These are phyloP conservation scores for Scolecobasidium constrictum DNA, from an alignment of 2,329 filamentous ascomycete genomes.

Conservation along the genomic window DNA sequence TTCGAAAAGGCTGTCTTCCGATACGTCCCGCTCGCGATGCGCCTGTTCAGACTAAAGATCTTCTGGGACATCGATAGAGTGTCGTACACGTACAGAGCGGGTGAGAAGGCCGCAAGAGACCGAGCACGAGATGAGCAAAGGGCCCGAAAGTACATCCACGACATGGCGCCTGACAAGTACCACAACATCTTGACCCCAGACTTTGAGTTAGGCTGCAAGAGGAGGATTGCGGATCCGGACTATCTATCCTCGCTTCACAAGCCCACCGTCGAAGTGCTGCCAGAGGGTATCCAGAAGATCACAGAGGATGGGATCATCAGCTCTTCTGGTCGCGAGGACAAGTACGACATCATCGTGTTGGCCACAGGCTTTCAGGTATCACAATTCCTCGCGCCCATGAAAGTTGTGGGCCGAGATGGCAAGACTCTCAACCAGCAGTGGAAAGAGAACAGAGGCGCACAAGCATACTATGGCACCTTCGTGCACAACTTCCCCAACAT, in stretches of 20 bases:
- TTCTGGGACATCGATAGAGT: conserved; percentile 32
- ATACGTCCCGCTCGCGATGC: conserved; percentile 39
- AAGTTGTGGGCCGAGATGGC: conserved; percentile 18
- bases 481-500: conserved; percentile 55
- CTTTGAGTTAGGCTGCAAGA: conserved; percentile 52
- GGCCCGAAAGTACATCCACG: conserved; percentile 34
- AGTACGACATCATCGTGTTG: conserved; percentile 33
- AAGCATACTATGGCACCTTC: conserved; percentile 48
- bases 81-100: conserved; percentile 15
- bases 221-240: conserved; percentile 47
- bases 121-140: conserved; percentile 30
- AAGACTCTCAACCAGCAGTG: conserved; percentile 8
- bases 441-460: conserved; percentile 42
- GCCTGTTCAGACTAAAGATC: conserved; percentile 26
- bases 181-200: conserved; percentile 51
- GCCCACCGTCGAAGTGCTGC: conserved; percentile 28
- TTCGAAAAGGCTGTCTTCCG: conserved; percentile 35
- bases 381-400: conserved; percentile 34
- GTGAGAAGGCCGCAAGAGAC: conserved; percentile 28
- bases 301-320: conserved; percentile 27
- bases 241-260: conserved; percentile 38
- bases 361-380: conserved; percentile 36
- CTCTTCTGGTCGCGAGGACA: conserved; percentile 25
- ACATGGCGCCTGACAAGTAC: conserved; percentile 45
- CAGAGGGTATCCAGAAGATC: conserved; percentile 24